phyloP scores from a whole-genome alignment of 1,139 yeast species.

The Zygosaccharomyces pseudobailii region DNA sequence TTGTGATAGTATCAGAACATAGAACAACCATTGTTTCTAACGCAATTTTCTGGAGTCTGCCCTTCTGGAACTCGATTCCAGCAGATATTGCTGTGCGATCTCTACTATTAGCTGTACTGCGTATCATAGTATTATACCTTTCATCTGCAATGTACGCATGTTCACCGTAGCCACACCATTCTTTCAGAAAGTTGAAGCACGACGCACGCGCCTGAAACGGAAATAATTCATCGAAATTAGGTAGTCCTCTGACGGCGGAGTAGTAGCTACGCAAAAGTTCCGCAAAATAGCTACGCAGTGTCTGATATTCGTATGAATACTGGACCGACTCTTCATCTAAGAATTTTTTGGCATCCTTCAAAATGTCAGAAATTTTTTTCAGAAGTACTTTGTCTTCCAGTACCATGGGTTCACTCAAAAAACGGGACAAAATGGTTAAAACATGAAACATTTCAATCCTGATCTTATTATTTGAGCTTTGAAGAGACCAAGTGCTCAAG shows the following conservation, averaged over 20 bases:
- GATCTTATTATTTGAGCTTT: conserved; percentile 39
- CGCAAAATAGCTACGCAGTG: conserved; percentile 74
- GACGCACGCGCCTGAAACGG: conserved; percentile 85
- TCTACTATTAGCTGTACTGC: conserved; percentile 40
- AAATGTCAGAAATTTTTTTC: conserved; percentile 55
- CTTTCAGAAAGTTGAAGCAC: conserved; percentile 75
- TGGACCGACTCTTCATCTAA: conserved; percentile 58
- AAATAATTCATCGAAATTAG: conserved; percentile 47
- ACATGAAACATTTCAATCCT: conserved; percentile 79
- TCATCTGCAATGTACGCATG: conserved; percentile 56
- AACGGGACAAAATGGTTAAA: conserved; percentile 65
- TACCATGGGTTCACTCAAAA: conserved; percentile 47
- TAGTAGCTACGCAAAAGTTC: conserved; percentile 69
- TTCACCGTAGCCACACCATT: conserved; percentile 93
- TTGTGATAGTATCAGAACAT: conserved; percentile 61
- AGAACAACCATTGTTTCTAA: conserved; percentile 80
- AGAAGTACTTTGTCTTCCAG: conserved; percentile 68
- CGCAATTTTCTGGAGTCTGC: conserved; percentile 65
- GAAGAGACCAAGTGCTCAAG: conserved; percentile 54
- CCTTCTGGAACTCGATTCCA: conserved; percentile 75
- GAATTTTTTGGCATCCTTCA: conserved; percentile 62
- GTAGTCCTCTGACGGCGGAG: conserved; percentile 42
- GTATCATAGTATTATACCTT: conserved; percentile 60
- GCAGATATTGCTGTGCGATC: conserved; percentile 46
- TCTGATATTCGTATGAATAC: conserved; percentile 65